These are phyloP conservation scores for Kluyveromyces sp. DNA, from an alignment of 1,139 yeast genomes.

Conservation along the genomic window DNA sequence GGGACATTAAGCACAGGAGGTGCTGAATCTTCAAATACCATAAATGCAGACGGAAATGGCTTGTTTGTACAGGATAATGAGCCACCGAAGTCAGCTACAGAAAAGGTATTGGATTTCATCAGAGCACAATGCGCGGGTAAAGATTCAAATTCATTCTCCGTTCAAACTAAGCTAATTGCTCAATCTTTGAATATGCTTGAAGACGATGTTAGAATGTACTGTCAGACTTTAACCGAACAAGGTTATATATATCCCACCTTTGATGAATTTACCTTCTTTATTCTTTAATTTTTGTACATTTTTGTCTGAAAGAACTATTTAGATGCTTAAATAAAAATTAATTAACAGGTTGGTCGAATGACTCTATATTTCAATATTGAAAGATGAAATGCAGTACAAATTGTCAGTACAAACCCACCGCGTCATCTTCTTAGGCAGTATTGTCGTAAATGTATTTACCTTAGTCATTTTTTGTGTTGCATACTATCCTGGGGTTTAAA, in stretches of 20 bases:
- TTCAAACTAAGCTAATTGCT: constrained; percentile 53
- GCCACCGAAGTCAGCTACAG: constrained; percentile 29
- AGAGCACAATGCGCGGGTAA: constrained; percentile 37
- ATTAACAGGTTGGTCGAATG: neutral
- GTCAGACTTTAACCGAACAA: constrained; percentile 50
- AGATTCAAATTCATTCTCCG: constrained; percentile 63
- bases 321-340: neutral
- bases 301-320: neutral
- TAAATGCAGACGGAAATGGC: constrained; percentile 27
- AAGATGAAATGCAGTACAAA: too few species aligned
- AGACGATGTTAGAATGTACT: constrained; percentile 41
- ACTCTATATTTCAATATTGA: neutral
- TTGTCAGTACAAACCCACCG: too few species aligned
- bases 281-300: constrained; percentile 31
- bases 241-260: constrained; percentile 63
- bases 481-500: too few species aligned
- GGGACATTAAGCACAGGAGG: constrained; percentile 19
- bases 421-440: too few species aligned
- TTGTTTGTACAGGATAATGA: constrained; percentile 43
- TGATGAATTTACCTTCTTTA: constrained; percentile 55
- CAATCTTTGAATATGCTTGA: constrained; percentile 46
- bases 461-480: too few species aligned
- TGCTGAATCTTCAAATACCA: constrained; percentile 7
- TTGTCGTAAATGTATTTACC: too few species aligned
- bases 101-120: constrained; percentile 44